Conservation (phyloP, 345 rosid species). For the Citrus maxima region DNA sequence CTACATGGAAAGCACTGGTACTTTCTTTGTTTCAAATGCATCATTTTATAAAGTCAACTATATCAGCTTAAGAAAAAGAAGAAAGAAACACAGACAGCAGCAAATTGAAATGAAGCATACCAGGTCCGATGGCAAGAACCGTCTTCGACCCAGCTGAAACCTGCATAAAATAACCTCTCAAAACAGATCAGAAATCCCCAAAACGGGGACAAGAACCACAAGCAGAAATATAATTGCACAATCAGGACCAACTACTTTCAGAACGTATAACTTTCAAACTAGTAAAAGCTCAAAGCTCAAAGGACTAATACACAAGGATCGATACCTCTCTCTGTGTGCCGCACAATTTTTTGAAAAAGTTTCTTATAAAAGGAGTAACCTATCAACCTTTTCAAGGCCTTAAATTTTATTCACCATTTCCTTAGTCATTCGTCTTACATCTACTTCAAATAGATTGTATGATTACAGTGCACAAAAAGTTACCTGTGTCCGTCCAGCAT, state of each 20-base stretch:
- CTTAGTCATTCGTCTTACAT: neutral
- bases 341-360: neutral
- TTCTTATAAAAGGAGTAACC: neutral
- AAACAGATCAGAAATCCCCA: neutral
- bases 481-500: slow-evolving; percentile 95
- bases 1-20: neutral
- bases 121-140: slow-evolving; percentile 88
- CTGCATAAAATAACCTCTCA: slow-evolving; percentile 29
- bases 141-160: slow-evolving; percentile 87
- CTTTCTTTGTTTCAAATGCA: neutral
- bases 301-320: neutral
- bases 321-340: neutral
- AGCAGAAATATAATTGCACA: neutral
- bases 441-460: neutral
- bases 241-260: neutral
- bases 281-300: neutral
- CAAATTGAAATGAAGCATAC: slow-evolving; percentile 29
- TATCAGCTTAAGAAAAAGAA: neutral
- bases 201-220: neutral
- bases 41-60: neutral
- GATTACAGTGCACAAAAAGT: neutral
- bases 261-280: neutral
- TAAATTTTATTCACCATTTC: neutral
- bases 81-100: neutral
- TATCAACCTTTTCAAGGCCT: neutral